Percentiles rank a stretch among this genome's conserved stretches.
Evolutionary conservation across 495 filamentous ascomycete genomes (phyloP).

Genomic region (Neurospora discreta): DNA sequence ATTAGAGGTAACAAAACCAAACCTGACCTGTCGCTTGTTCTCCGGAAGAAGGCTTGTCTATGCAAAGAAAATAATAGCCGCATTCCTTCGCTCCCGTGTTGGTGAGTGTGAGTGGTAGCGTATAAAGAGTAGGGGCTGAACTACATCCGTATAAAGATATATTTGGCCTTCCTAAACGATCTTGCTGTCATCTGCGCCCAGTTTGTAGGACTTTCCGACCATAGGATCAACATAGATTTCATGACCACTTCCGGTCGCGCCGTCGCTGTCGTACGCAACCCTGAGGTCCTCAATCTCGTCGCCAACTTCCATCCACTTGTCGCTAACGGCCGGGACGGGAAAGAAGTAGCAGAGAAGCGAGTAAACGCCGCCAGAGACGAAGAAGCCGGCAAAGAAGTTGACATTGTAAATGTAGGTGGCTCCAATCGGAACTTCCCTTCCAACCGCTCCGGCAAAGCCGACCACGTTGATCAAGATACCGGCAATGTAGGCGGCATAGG

Average conservation of each 20-base stretch:
- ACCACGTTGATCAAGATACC: constrained; percentile 91
- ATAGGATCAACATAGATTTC: constrained; percentile 5
- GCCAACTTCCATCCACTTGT: constrained; percentile 73
- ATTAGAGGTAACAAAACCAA: neutral
- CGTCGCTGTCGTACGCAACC: constrained; percentile 32
- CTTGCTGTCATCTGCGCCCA: constrained; percentile 4
- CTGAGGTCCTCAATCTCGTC: constrained; percentile 46
- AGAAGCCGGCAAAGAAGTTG: constrained; percentile 80
- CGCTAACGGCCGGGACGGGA: constrained; percentile 64
- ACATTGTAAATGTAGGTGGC: constrained; percentile 82
- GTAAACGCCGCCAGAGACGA: constrained; percentile 59
- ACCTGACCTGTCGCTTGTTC: neutral
- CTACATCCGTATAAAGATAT: neutral
- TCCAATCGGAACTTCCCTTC: constrained; percentile 53
- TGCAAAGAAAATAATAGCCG: neutral
- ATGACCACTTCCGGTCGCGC: constrained; percentile 7
- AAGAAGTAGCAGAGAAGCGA: constrained; percentile 53
- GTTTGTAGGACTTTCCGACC: neutral
- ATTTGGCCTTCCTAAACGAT: constrained; percentile 1
- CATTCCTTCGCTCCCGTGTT: neutral
- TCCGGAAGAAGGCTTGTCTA: neutral
- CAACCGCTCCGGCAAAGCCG: constrained; percentile 78
- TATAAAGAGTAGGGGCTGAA: neutral
- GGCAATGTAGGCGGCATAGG: constrained; percentile 69
- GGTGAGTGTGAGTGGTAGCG: neutral